phyloP scores from a whole-genome alignment of 345 rosid genomes.

The Salix purpurea region DNA sequence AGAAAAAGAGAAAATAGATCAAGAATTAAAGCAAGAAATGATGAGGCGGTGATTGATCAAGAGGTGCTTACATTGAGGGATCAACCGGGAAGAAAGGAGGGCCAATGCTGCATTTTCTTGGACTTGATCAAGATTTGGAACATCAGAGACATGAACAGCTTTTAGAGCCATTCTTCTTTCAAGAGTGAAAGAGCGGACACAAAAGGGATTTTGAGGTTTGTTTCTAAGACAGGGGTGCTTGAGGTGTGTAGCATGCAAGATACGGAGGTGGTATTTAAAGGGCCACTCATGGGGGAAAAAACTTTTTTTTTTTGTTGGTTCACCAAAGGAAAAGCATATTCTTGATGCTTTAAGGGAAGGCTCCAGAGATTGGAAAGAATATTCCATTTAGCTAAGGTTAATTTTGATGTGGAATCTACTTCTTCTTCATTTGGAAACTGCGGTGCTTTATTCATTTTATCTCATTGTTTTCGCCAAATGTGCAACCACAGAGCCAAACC shows the following conservation, averaged over 20 bases:
- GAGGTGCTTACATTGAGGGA: conserved; percentile 22
- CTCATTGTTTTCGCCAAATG: no score
- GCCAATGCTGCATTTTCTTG: conserved; percentile 27
- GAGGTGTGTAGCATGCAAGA: background rate
- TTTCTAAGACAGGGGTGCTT: background rate
- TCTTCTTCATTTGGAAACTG: background rate
- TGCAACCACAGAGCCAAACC: no score
- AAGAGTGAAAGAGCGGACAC: background rate
- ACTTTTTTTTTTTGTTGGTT: no score
- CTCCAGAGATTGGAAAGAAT: background rate
- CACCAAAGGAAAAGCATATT: background rate
- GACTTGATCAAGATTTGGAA: conserved; percentile 40
- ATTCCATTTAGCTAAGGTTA: background rate
- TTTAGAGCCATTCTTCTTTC: conserved; percentile 36
- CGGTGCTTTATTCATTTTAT: no score
- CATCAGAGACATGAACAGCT: conserved; percentile 42
- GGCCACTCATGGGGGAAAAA: no score
- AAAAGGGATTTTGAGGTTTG: background rate
- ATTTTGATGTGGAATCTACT: background rate
- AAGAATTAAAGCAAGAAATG: background rate
- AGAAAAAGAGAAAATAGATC: background rate
- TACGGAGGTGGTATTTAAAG: no score
- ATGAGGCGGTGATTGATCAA: no score
- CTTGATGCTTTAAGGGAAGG: background rate
- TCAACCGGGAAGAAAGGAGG: conserved; percentile 16